Percentiles rank a stretch among this genome's conserved stretches.
Evolutionary conservation across 2,329 filamentous ascomycete species (phyloP).

Genomic region (Ophiosphaerella herpotricha): DNA sequence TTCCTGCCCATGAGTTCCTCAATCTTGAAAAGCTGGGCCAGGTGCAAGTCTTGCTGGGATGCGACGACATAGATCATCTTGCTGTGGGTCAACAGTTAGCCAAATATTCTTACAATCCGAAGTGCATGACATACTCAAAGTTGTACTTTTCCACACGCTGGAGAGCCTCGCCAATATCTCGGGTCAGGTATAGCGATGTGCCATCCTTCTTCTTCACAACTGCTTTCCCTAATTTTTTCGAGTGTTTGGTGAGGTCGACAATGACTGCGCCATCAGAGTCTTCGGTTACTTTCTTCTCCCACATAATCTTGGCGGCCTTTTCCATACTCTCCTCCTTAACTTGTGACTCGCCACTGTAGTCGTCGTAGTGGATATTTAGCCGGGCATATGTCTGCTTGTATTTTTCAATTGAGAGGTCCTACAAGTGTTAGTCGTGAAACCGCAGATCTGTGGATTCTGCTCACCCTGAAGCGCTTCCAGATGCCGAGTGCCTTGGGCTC

Average conservation of each 20-base stretch:
- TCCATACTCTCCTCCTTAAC: slow-evolving; percentile 67
- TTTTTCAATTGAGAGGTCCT: slow-evolving; percentile 65
- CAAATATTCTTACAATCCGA: too few species aligned
- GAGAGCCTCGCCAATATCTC: slow-evolving; percentile 69
- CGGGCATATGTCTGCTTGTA: slow-evolving; percentile 68
- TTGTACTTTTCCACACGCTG: slow-evolving; percentile 66
- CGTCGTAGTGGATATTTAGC: slow-evolving; percentile 68
- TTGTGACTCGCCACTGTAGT: slow-evolving; percentile 72
- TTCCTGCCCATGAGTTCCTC: slow-evolving; percentile 65
- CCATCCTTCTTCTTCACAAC: slow-evolving; percentile 70
- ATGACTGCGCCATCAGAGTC: slow-evolving; percentile 68
- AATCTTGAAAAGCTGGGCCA: slow-evolving; percentile 69
- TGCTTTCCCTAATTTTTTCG: slow-evolving; percentile 70
- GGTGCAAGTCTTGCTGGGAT: slow-evolving; percentile 66
- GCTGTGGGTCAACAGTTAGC: slow-evolving; percentile 7
- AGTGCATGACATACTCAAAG: slow-evolving; percentile 53
- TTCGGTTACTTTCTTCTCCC: slow-evolving; percentile 65
- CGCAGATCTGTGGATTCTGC: not conserved
- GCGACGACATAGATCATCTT: slow-evolving; percentile 72
- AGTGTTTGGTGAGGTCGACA: slow-evolving; percentile 72
- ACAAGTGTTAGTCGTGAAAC: slow-evolving; percentile 7
- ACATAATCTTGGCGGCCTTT: slow-evolving; percentile 62
- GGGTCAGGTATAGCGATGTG: slow-evolving; percentile 69
- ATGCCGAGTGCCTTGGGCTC: slow-evolving; percentile 62
- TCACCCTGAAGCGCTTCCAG: slow-evolving; percentile 64